A percentile compares a stretch with the other conserved stretches of the same genome.
These are phyloP conservation scores for Candida piceae DNA, from an alignment of 805 yeast genomes.

Conservation along the genomic window DNA sequence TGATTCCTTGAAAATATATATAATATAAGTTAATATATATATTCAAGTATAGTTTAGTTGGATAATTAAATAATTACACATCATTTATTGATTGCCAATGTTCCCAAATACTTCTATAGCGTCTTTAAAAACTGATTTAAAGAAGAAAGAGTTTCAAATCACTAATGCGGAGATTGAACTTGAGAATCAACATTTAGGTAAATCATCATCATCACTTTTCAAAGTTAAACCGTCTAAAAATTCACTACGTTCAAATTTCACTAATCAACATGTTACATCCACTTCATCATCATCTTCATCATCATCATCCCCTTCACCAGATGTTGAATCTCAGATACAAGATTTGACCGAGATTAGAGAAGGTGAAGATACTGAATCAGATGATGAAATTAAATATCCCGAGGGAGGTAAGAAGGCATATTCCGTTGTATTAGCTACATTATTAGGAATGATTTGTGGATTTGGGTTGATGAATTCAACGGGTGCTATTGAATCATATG, in stretches of 20 bases:
- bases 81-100: conserved; percentile 1
- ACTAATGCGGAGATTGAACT: conserved; percentile 2
- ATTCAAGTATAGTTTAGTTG: no score
- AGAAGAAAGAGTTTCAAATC: conserved; percentile 3
- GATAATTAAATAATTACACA: no score
- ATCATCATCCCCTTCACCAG: no score
- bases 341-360: neutral
- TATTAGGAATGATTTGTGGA: conserved; percentile 50
- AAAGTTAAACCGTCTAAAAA: conserved; percentile 1
- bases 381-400: conserved; percentile 32
- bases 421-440: conserved; percentile 45
- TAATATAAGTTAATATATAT: no score
- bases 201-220: conserved; percentile 5
- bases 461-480: conserved; percentile 64
- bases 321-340: neutral
- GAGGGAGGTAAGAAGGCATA: conserved; percentile 55
- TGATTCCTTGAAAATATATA: no score
- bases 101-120: neutral
- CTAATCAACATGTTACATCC: no score
- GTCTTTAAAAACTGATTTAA: neutral
- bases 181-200: conserved; percentile 5
- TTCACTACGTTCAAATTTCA: conserved; percentile 2
- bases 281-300: no score
- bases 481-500: conserved; percentile 65
- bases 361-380: neutral